A percentile compares a stretch with the other conserved stretches of the same genome.
These are phyloP conservation scores for Aegilops bicornis DNA, from an alignment of 176 grass and related monocot genomes.

Conservation along the genomic window DNA sequence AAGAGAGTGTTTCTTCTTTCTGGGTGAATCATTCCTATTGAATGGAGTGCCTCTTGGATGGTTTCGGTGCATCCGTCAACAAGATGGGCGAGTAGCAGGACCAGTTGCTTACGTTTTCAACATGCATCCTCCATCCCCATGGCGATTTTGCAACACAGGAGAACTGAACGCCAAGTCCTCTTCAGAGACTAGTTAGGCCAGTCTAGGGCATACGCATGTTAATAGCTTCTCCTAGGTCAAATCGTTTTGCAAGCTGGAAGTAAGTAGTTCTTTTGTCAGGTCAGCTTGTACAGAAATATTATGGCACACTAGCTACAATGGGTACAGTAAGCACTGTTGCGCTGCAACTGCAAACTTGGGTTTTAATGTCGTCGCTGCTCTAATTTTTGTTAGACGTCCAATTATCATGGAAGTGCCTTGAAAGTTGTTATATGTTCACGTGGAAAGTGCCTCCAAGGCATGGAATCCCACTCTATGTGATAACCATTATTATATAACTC, in stretches of 20 bases:
- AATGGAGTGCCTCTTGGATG: slow-evolving; percentile 66
- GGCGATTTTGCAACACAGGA: slow-evolving; percentile 9
- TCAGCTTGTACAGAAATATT: too few species aligned
- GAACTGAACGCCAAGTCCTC: slow-evolving; percentile 23
- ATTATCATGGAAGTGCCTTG: too few species aligned
- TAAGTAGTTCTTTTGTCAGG: too few species aligned
- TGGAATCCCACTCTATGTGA: too few species aligned
- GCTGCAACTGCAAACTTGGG: too few species aligned
- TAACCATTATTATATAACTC: too few species aligned
- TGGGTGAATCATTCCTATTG: slow-evolving; percentile 66
- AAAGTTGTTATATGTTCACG: too few species aligned
- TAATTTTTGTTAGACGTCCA: too few species aligned
- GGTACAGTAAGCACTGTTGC: too few species aligned
- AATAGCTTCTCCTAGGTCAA: neutral
- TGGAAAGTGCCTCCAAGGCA: too few species aligned
- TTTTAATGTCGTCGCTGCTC: too few species aligned
- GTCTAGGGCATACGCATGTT: neutral
- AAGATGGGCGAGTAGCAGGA: slow-evolving; percentile 54
- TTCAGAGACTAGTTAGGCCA: slow-evolving; percentile 12
- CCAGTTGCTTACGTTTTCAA: slow-evolving; percentile 72
- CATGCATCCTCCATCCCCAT: slow-evolving; percentile 49
- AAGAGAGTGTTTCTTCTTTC: slow-evolving; percentile 73
- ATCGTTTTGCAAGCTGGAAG: slow-evolving; percentile 8
- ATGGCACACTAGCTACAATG: too few species aligned
- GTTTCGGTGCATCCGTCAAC: slow-evolving; percentile 36